phyloP scores from a whole-genome alignment of 2,329 filamentous ascomycete genomes.

The Colletotrichum filicis region DNA sequence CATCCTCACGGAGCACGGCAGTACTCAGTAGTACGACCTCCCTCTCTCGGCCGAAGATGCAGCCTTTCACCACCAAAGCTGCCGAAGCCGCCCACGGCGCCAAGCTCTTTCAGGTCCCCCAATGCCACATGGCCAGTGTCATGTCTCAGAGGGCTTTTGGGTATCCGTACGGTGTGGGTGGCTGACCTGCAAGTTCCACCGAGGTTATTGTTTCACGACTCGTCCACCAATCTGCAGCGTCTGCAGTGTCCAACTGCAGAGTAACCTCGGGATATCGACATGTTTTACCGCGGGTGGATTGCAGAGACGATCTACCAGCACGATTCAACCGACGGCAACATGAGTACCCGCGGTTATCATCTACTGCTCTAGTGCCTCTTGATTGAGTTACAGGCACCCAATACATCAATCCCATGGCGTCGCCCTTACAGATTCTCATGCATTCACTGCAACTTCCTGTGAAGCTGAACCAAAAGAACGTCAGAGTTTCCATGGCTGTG shows the following conservation, averaged over 20 bases:
- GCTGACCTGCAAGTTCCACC: not conserved
- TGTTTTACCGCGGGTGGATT: not conserved
- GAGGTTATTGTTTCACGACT: not conserved
- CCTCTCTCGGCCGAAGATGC: not conserved
- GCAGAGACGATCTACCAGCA: not conserved
- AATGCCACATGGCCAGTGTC: conserved; percentile 9
- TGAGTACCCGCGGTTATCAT: not conserved
- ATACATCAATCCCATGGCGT: not conserved
- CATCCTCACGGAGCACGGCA: not conserved
- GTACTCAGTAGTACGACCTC: not conserved
- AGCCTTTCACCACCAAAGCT: not conserved
- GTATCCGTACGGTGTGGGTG: not conserved
- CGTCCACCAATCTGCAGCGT: not conserved
- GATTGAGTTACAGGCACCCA: not conserved
- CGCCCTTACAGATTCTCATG: not conserved
- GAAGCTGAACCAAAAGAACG: not conserved
- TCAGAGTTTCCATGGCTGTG: not conserved
- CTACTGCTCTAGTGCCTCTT: not conserved
- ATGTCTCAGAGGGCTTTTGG: conserved; percentile 13
- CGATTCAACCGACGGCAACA: not conserved
- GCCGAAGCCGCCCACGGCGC: not conserved
- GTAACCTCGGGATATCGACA: not conserved
- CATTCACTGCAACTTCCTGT: not conserved
- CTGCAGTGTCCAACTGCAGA: not conserved
- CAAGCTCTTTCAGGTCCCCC: conserved; percentile 12